phyloP scores from a whole-genome alignment of 768 basidiomycete species.

The Mycena sanguinolenta region DNA sequence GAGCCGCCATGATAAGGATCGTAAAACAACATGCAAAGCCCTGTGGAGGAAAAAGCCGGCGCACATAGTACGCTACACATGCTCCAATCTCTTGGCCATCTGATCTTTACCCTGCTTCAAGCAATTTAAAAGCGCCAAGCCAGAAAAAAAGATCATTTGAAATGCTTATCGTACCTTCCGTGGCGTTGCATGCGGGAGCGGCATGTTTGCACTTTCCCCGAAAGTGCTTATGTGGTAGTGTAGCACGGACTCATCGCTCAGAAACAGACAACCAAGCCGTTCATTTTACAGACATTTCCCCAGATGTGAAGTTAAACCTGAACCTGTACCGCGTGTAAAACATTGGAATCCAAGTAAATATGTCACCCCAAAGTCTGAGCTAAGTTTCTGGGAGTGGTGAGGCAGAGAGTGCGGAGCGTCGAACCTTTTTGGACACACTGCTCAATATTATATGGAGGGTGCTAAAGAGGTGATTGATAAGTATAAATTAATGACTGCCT shows the following conservation, averaged over 20 bases:
- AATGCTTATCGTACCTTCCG: constrained; percentile 4
- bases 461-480: neutral
- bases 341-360: neutral
- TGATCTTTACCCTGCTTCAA: neutral
- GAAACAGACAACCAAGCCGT: neutral
- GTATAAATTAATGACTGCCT: constrained; percentile 6
- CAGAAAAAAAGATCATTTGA: neutral
- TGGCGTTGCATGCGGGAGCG: constrained; percentile 1
- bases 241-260: neutral
- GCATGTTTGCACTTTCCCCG: neutral
- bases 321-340: neutral
- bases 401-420: neutral
- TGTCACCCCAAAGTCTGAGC: neutral
- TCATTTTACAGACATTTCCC: neutral
- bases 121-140: neutral
- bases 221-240: neutral
- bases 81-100: neutral
- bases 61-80: too few relatives aligned
- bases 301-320: neutral
- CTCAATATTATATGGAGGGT: neutral
- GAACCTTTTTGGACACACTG: neutral
- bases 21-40: neutral
- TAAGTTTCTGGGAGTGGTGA: neutral
- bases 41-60: neutral
- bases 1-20: constrained; percentile 3